Base-by-base conservation (phyloP, 352 stramenopile genomes). In the Phytopythium litorale region DNA sequence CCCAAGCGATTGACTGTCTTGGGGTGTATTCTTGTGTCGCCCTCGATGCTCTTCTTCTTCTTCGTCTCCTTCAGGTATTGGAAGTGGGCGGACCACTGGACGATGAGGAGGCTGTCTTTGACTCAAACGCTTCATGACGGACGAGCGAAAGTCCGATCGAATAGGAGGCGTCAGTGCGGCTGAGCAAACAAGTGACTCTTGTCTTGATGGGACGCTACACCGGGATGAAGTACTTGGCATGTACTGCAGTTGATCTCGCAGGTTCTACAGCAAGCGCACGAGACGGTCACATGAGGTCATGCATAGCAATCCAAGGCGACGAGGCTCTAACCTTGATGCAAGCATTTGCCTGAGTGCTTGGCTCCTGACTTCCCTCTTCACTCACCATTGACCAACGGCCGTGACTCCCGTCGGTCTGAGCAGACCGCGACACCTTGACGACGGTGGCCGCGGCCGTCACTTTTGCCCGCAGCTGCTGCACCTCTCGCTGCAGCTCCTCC, bases 231-330 rank as follows among this genome's bases (percentile, higher is more conserved):
- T 0, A 7, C 13, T 8, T 33, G 52, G 54, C 42, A 43, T n/a
- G 7, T 49, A 49, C n/a, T 77, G 65, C 0, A 79, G 60, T 28
- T 71, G 68, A 46, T 79, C 62, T 43, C 77, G 71, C 11, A 82
- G 53, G 46, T 66, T 60, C 74, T 82, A 8, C 13, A 11, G 23
- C 21, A 21, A 52, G 0, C 21, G 21, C 48, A 35, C 28, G 4
- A 37, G n/a, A 50, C 43, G 46, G 30, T 23, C 18, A 59, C 6
- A 3, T 23, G 9, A 28, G 32, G 21, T 16, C 1, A 18, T 23
- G 18, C 12, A 33, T 11, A 15, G 13, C 38, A 28, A 56, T 2
- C 7, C 7, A 16, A 42, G 28, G 23, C 21, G 11, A 18, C 43
- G n/a, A 30, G 19, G 43, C n/a, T 5, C 12, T 35, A 11, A 52